Evolutionary conservation across 2,329 filamentous ascomycete genomes (phyloP), one percentile per base, ranked within the genome.

Genomic region (Ciborinia camelliae): DNA sequence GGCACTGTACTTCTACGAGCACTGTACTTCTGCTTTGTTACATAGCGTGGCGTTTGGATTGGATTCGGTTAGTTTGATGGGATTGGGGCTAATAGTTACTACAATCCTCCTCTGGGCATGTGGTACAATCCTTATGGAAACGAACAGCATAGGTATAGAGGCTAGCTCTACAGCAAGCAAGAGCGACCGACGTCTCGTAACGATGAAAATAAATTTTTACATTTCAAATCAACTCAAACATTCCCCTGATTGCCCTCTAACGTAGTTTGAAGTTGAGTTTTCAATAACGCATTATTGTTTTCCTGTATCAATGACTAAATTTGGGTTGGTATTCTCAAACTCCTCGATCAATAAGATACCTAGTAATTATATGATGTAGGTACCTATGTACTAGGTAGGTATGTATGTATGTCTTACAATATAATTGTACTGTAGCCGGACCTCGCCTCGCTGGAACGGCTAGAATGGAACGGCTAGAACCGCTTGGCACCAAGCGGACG

Each of bases 21-120:
- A n/a, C 30, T 53, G 51, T 53, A 53, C 15, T 53, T 53, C 8
- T 37, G 39, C 32, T 54, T 45, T 47, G 28, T 59, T 59, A 43
- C 41, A 59, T 59, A 59, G 55, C 55, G 39, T 48, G 55, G 55
- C 41, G 55, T 59, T n/a, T 26, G 55, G n/a, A 37, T 59, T 59
- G 30, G 41, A 47, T 47, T 35, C 28, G n/a, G 5, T 26, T 30
- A n/a, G 55, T 26, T 47, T 23, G 41, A 47, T 59, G 30, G 55
- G 28, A 59, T 7, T 12, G n/a, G n/a, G 41, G n/a, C 35, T 39
- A 26, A 23, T 48, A 43, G 50, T 35, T 26, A 15, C 23, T 32
- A 5, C 28, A 32, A 58, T 47, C 15, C 14, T 23, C 14, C 28
- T 45, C n/a, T 35, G n/a, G 6, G 5, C 12, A 35, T 45, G 39